Conservation (phyloP, 441 rosid genomes). For the Populus hybrid region DNA sequence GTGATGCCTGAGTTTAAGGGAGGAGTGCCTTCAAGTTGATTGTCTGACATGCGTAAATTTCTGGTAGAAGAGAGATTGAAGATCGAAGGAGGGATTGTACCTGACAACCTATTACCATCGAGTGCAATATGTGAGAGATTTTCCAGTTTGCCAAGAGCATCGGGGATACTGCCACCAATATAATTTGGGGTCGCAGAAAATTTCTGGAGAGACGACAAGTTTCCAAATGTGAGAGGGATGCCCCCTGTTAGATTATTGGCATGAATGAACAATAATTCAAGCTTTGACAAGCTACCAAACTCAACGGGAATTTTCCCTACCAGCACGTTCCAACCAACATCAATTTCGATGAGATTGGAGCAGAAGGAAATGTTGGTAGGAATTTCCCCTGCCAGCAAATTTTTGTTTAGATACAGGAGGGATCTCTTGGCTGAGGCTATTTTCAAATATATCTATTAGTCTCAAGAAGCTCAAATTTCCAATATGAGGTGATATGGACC, state of each 20-base stretch:
- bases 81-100: conserved; percentile 26
- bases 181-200: conserved; percentile 1
- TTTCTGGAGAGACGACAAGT: conserved; percentile 15
- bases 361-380: conserved; percentile 10
- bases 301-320: conserved; percentile 5
- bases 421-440: conserved; percentile 5
- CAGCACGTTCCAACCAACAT: not conserved
- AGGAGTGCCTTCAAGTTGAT: conserved; percentile 22
- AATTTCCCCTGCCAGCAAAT: conserved; percentile 9
- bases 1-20: conserved; percentile 15
- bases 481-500: not conserved
- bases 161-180: conserved; percentile 22
- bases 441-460: not conserved
- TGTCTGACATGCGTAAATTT: not conserved
- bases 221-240: conserved; percentile 25
- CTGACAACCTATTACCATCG: not conserved
- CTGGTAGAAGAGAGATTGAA: conserved; percentile 24
- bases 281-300: conserved; percentile 11
- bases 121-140: not conserved
- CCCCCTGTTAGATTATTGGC: conserved; percentile 15
- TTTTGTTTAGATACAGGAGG: not conserved
- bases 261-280: not conserved
- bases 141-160: conserved; percentile 12
- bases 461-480: conserved; percentile 22
- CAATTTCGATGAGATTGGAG: not conserved